phyloP scores from a whole-genome alignment of 148 eudicot genomes.

The Gaultheria prostrata region DNA sequence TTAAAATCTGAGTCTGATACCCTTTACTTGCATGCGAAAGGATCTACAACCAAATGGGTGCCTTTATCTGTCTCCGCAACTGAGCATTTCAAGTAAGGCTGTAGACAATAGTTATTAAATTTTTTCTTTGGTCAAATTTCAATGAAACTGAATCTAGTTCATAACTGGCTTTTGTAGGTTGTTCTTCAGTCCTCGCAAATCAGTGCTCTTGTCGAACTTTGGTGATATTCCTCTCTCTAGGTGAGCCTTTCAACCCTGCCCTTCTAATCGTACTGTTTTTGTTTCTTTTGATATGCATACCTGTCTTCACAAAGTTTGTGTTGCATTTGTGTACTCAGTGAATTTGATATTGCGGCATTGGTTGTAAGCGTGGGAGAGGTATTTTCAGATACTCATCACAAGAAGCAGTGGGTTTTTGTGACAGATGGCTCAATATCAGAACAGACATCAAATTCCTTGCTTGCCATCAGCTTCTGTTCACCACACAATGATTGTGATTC shows the following conservation, averaged over 20 bases:
- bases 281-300: neutral
- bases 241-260: conserved; percentile 31
- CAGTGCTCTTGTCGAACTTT: conserved; percentile 51
- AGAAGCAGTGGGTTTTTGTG: conserved; percentile 90
- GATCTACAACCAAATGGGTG: conserved; percentile 66
- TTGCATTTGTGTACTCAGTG: conserved; percentile 46
- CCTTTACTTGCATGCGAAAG: conserved; percentile 79
- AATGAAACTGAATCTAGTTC: conserved; percentile 17
- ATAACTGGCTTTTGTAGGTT: conserved; percentile 41
- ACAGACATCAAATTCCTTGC: conserved; percentile 41
- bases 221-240: conserved; percentile 71
- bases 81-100: conserved; percentile 56
- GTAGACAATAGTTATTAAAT: neutral
- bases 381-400: conserved; percentile 52
- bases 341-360: conserved; percentile 78
- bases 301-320: conserved; percentile 15
- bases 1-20: conserved; percentile 50
- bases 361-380: conserved; percentile 80
- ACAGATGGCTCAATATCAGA: conserved; percentile 64
- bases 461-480: conserved; percentile 77
- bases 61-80: conserved; percentile 46
- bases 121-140: neutral
- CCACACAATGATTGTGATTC: conserved; percentile 51
- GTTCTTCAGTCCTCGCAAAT: conserved; percentile 74
- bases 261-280: conserved; percentile 15